Evolutionary conservation across 352 stramenopile genomes (phyloP), one percentile per base, ranked within the genome.

Genomic region (Phytophthora citricola): DNA sequence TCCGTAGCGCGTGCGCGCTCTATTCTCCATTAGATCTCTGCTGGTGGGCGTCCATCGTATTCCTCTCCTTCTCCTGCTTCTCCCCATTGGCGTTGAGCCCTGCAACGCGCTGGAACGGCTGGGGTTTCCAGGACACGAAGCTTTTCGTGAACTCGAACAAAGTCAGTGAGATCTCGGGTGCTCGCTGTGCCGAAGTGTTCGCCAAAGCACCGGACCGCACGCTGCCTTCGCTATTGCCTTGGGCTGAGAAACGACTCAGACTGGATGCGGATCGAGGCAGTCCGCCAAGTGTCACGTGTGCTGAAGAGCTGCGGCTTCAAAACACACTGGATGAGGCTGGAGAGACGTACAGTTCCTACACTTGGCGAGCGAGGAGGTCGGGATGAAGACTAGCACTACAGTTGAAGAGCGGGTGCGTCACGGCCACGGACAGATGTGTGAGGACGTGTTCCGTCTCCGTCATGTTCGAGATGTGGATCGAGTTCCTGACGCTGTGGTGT

Each of bases 401-500:
- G 44, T 83, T 53, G 74, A 86, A 57, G 82, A 91, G 54, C 78
- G 82, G 10, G 76, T 93, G 49, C 81, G 81, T 40, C 84, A 91
- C 56, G 75, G 76, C 9, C 81, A 93, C 47, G 84, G 82, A 17
- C 85, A 93, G 63, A 91, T 82, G 2, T 93, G 85, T 57, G 81
- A 89, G 36, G 82, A 93, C 57, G 75, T 93, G 32, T 93, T 83
- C 56, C 60, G 68, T 36, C 63, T 93, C 26, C 80, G 85, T 17
- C 71, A 89, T 32, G 49, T 69, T 5, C 60, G 55, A 2, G 44
- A 81, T 7, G 65, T 90, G 4, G 75, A 78, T 7, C 81, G 93
- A 36, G 70, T 98, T 40, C 94, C 94, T 3, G 96, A 99, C 72
- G 85, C 77, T 17, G 93, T 99, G 31, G 81, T 98, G 46, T 98